These are phyloP conservation scores for Cryptococcus hybrid DNA, from an alignment of 1,284 basidiomycete genomes.

Conservation along the genomic window DNA sequence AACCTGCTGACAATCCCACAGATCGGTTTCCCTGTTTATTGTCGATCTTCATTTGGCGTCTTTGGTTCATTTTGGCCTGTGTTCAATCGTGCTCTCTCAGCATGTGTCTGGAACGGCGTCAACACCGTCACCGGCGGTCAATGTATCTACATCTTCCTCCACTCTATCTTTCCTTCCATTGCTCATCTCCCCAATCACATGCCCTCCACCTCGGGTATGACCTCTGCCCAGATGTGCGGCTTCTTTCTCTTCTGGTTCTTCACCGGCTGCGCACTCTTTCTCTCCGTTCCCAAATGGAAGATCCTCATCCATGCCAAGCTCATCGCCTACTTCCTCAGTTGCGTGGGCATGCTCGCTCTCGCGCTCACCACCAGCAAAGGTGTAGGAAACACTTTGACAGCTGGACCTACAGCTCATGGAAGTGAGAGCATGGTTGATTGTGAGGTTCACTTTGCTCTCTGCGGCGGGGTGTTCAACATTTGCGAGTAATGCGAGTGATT, in stretches of 20 bases:
- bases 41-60: slow-evolving; percentile 71
- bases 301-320: slow-evolving; percentile 35
- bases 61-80: slow-evolving; percentile 78
- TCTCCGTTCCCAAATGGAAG: slow-evolving; percentile 64
- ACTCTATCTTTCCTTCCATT: slow-evolving; percentile 69
- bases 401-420: slow-evolving; percentile 62
- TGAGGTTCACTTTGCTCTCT: slow-evolving; percentile 72
- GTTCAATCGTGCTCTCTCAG: slow-evolving; percentile 69
- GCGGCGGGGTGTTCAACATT: slow-evolving; percentile 60
- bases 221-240: slow-evolving; percentile 52
- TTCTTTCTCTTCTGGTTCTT: slow-evolving; percentile 85
- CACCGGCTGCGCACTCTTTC: slow-evolving; percentile 71
- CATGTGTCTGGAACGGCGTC: slow-evolving; percentile 58
- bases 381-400: slow-evolving; percentile 73
- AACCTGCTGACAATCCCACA: slow-evolving; percentile 42
- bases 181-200: slow-evolving; percentile 66
- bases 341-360: slow-evolving; percentile 32
- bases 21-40: slow-evolving; percentile 72
- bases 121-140: slow-evolving; percentile 44
- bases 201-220: slow-evolving; percentile 61
- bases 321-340: slow-evolving; percentile 26
- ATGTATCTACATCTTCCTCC: slow-evolving; percentile 68
- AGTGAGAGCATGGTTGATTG: slow-evolving; percentile 48
- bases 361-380: slow-evolving; percentile 22
- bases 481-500: slow-evolving; percentile 70